A percentile compares a stretch with the other conserved stretches of the same genome.
phyloP scores from a whole-genome alignment of 176 grass and related monocot species.

The Luzula sylvatica region DNA sequence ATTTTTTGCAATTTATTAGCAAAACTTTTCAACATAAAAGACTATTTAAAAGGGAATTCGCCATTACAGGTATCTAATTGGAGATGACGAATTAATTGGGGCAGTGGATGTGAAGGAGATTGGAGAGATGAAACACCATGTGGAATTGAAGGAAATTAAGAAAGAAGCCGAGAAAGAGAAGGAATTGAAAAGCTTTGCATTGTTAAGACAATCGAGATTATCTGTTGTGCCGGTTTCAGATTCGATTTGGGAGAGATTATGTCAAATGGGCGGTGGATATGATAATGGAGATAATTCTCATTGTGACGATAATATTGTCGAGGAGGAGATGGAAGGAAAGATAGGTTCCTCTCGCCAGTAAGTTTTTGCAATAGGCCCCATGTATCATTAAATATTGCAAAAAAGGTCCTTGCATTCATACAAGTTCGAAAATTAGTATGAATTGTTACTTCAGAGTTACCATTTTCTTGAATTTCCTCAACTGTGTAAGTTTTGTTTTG shows the following conservation, averaged over 20 bases:
- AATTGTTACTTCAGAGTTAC: no score
- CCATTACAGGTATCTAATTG: background rate
- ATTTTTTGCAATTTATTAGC: no score
- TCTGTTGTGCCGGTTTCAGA: slow-evolving; percentile 67
- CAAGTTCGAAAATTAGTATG: no score
- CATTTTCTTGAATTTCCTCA: no score
- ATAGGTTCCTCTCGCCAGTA: no score
- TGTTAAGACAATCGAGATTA: slow-evolving; percentile 61
- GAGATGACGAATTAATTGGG: slow-evolving; percentile 19
- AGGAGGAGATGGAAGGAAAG: no score
- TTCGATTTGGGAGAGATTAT: slow-evolving; percentile 56
- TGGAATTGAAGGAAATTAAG: slow-evolving; percentile 58
- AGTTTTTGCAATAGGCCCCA: no score
- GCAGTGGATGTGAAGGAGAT: slow-evolving; percentile 67
- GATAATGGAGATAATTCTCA: slow-evolving; percentile 18
- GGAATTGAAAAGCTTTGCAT: slow-evolving; percentile 54
- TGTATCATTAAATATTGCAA: no score
- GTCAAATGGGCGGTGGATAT: slow-evolving; percentile 57
- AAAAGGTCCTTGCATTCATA: no score
- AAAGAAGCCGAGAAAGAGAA: slow-evolving; percentile 41
- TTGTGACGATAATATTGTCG: slow-evolving; percentile 4
- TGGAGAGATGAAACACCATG: slow-evolving; percentile 32
- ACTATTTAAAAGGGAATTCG: no score
- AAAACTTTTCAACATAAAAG: no score
- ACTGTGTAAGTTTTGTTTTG: no score